A percentile compares a stretch with the other conserved stretches of the same genome.
Conservation (phyloP, 768 basidiomycete genomes). For the Phaffia tasmanica region DNA sequence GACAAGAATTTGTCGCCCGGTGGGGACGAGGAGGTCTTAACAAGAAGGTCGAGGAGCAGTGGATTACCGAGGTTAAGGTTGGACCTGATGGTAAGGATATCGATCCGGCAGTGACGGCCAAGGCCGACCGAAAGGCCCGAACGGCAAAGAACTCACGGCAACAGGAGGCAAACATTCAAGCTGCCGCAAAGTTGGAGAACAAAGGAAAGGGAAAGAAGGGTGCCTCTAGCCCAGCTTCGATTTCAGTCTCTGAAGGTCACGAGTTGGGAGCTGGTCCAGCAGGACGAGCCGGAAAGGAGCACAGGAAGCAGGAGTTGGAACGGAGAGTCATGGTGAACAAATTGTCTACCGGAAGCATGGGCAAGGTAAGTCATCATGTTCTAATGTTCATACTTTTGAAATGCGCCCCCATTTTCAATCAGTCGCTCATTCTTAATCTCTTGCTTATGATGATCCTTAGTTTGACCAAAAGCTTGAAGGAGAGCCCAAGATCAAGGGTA, state of each 20-base stretch:
- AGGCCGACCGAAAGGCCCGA: constrained; percentile 66
- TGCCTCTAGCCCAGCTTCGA: constrained; percentile 7
- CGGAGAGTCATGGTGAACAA: constrained; percentile 63
- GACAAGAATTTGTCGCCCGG: constrained; percentile 77
- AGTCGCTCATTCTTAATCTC: constrained; percentile 33
- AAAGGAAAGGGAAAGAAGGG: constrained; percentile 4
- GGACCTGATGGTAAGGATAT: constrained; percentile 62
- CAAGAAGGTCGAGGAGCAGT: constrained; percentile 70
- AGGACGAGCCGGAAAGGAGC: constrained; percentile 35
- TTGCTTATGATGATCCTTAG: not conserved
- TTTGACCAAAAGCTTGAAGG: constrained; percentile 85
- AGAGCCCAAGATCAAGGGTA: constrained; percentile 70
- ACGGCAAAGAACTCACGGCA: constrained; percentile 77
- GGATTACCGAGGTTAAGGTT: constrained; percentile 80
- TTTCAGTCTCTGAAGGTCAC: constrained; percentile 18
- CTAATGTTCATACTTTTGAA: not conserved
- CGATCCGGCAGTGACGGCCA: constrained; percentile 66
- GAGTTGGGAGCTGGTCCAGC: not conserved
- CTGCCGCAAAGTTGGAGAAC: constrained; percentile 40
- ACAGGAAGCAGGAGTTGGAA: constrained; percentile 64
- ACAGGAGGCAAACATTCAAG: constrained; percentile 57
- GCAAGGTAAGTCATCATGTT: constrained; percentile 38
- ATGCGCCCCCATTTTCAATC: constrained; percentile 3
- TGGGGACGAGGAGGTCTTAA: constrained; percentile 85
- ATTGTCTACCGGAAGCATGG: constrained; percentile 86